phyloP scores from a whole-genome alignment of 2,329 filamentous ascomycete genomes.

The Pochonia chlamydosporia region DNA sequence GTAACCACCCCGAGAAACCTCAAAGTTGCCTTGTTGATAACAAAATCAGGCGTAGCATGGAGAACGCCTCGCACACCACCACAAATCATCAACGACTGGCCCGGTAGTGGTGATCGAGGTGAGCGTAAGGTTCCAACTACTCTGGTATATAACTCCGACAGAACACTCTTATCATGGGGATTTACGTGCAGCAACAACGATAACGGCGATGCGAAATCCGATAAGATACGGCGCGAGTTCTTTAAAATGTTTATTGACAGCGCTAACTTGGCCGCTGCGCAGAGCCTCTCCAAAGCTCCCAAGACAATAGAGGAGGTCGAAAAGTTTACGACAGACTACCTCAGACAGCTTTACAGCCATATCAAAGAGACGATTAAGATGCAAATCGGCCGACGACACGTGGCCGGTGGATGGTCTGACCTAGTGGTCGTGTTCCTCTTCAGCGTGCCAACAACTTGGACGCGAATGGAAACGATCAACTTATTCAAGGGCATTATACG shows the following conservation, averaged over 20 bases:
- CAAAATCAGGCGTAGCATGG: conserved; percentile 26
- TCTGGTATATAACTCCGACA: conserved; percentile 38
- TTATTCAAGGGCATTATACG: conserved; percentile 41
- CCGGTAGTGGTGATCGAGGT: conserved; percentile 43
- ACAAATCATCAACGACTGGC: conserved; percentile 47
- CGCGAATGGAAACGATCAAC: conserved; percentile 42
- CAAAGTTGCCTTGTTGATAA: background rate
- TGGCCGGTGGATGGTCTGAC: conserved; percentile 33
- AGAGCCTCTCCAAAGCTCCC: conserved; percentile 38
- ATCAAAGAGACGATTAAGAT: conserved; percentile 38
- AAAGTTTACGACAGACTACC: conserved; percentile 42
- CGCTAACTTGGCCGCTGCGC: conserved; percentile 33
- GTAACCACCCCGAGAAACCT: conserved; percentile 15
- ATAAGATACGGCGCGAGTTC: conserved; percentile 38
- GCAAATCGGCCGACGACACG: conserved; percentile 27
- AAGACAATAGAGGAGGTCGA: conserved; percentile 16
- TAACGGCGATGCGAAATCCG: conserved; percentile 16
- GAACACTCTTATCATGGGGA: conserved; percentile 43
- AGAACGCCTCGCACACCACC: conserved; percentile 35
- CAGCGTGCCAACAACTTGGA: conserved; percentile 53
- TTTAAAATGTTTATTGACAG: conserved; percentile 52
- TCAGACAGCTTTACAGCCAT: conserved; percentile 42
- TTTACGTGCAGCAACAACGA: conserved; percentile 45
- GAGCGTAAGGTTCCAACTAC: conserved; percentile 51
- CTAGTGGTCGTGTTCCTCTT: conserved; percentile 48